Base-by-base conservation (phyloP, 1,284 basidiomycete genomes). In the Phylloporus sp. region DNA sequence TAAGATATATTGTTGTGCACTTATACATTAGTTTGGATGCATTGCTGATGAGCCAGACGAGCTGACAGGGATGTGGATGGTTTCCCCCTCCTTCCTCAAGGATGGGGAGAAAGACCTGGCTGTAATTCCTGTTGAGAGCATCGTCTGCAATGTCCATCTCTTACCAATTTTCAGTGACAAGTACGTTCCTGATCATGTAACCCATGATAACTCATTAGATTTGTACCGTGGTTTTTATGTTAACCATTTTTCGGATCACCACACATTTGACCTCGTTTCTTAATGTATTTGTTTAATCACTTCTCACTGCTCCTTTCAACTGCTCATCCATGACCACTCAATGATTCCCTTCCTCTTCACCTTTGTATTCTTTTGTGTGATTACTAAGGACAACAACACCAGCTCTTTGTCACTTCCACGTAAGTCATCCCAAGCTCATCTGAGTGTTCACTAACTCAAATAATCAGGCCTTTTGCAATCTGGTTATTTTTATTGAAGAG, bases 341-440 rank as follows among this genome's bases (percentile, higher is more conserved):
- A 32, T 32, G 32, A 32, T 32, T 32, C 32, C 32, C 73, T 70
- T 76, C 73, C 77, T 72, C 77, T 75, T 75, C 73, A 71, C 73
- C 70, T 71, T 78, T 72, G 74, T 78, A 71, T 63, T 73, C 74
- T 76, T 72, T 75, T 81, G 78, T 79, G 78, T 74, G 76, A 64
- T 72, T 72, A 32, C 32, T 32, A 32, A 77, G 78, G 75, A 74
- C 76, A 71, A 74, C 78, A 74, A 78, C 77, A 63, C 76, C 72
- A 68, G 62, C 64, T 72, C 72, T 66, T 79, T 75, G 73, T 78
- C 75, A 74, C 73, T 75, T 77, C 78, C 75, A 77, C 75, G 79
- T 80, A 78, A 80, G 78, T 68, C 55, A 25, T 20, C 2, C 12
- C 14, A 8, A 25, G 5, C 25, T 20, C 39, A 43, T 7, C 58